phyloP scores from a whole-genome alignment of 2,329 filamentous ascomycete species.

The Ophiostoma ulmi region DNA sequence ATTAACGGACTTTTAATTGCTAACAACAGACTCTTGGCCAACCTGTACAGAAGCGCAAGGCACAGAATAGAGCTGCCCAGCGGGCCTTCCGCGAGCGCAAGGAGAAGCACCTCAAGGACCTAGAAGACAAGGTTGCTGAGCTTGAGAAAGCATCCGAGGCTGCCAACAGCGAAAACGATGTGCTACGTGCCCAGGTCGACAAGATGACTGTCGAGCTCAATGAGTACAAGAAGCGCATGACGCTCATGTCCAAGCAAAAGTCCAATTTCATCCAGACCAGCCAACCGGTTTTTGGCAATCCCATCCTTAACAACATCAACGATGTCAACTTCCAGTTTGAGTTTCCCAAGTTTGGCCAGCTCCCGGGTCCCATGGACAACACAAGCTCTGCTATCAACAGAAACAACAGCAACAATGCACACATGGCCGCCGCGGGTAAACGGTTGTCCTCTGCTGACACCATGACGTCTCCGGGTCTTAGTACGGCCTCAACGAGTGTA shows the following conservation, averaged over 20 bases:
- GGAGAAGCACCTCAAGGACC: conserved; percentile 80
- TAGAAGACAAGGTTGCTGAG: conserved; percentile 72
- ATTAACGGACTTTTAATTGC: conserved; percentile 3
- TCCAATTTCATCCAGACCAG: conserved; percentile 26
- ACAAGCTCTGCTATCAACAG: conserved; percentile 23
- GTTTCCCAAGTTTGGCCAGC: conserved; percentile 85
- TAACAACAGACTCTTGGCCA: conserved; percentile 1
- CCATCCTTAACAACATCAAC: conserved; percentile 55
- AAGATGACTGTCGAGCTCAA: conserved; percentile 77
- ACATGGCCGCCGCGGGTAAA: conserved; percentile 20
- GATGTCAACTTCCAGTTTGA: conserved; percentile 90
- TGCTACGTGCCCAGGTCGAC: conserved; percentile 81
- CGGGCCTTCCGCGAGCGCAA: conserved; percentile 91
- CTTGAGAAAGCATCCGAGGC: conserved; percentile 77
- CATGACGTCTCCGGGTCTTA: conserved; percentile 27
- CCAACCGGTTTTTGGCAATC: conserved; percentile 45
- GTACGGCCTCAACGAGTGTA: conserved; percentile 29
- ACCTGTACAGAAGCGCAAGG: conserved; percentile 74
- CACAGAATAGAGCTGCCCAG: conserved; percentile 88
- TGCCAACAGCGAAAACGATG: conserved; percentile 77
- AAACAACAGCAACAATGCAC: conserved; percentile 28
- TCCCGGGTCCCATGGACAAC: conserved; percentile 46
- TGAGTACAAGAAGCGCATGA: conserved; percentile 84
- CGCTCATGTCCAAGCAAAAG: conserved; percentile 45
- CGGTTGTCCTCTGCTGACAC: conserved; percentile 18